Evolutionary conservation across 164 flowering plant genomes (phyloP).

Genomic region (Hamamelis virginiana): DNA sequence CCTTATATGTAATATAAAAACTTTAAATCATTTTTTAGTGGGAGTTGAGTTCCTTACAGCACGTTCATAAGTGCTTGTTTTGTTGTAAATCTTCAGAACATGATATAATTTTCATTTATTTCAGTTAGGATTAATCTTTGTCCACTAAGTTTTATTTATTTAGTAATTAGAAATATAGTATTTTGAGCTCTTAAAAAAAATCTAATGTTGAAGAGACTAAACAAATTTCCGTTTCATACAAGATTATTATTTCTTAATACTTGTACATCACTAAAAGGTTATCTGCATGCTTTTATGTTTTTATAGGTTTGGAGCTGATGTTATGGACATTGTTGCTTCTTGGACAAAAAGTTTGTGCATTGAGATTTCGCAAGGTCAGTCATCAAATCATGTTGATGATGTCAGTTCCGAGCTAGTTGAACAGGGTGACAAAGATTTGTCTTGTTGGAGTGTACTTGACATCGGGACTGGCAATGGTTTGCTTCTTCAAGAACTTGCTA

Average conservation of each 20-base stretch:
- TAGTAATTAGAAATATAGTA: too few species aligned
- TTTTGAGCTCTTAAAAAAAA: too few species aligned
- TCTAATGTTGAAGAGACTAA: too few species aligned
- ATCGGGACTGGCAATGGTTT: slow-evolving; percentile 98
- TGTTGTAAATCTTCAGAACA: too few species aligned
- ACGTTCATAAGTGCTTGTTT: too few species aligned
- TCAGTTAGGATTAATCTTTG: too few species aligned
- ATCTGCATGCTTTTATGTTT: slow-evolving; percentile 1
- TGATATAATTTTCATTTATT: too few species aligned
- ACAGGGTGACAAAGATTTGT: slow-evolving; percentile 42
- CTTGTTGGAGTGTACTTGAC: slow-evolving; percentile 88
- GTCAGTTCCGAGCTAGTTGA: slow-evolving; percentile 38
- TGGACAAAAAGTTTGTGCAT: slow-evolving; percentile 83
- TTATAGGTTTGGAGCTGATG: slow-evolving; percentile 92
- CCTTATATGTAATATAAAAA: too few species aligned
- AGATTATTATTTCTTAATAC: background rate
- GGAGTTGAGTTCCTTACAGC: too few species aligned
- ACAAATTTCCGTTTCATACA: background rate
- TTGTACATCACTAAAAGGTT: background rate
- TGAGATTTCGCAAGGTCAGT: slow-evolving; percentile 53
- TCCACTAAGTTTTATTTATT: too few species aligned
- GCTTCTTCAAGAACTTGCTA: slow-evolving; percentile 92
- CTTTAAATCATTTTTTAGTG: too few species aligned
- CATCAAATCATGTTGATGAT: slow-evolving; percentile 43
- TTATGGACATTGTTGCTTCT: slow-evolving; percentile 80